phyloP scores from a whole-genome alignment of 106 monocot species.

The Dioscorea dumetorum region DNA sequence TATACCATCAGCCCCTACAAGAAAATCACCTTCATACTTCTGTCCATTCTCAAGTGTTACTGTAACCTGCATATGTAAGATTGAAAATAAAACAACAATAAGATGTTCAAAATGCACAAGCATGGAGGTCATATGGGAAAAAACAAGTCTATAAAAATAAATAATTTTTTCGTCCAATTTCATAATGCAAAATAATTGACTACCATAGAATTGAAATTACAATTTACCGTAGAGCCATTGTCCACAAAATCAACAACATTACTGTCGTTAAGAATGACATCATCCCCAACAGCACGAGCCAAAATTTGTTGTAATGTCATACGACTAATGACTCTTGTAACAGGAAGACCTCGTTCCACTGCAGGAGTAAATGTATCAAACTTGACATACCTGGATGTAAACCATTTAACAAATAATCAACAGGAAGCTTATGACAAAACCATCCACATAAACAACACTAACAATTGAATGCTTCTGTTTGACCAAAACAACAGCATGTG shows the following conservation, averaged over 20 bases:
- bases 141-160: too few species aligned
- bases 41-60: slow-evolving; percentile 80
- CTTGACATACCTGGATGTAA: slow-evolving; percentile 77
- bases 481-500: too few species aligned
- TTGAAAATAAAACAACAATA: neutral
- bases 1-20: slow-evolving; percentile 98
- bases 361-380: slow-evolving; percentile 99
- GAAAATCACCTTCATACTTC: slow-evolving; percentile 82
- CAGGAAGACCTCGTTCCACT: slow-evolving; percentile 85
- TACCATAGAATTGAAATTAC: neutral
- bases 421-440: too few species aligned
- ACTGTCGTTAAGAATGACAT: slow-evolving; percentile 67
- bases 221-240: slow-evolving; percentile 77
- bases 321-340: slow-evolving; percentile 94
- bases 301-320: slow-evolving; percentile 93
- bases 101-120: neutral
- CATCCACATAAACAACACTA: too few species aligned
- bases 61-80: slow-evolving; percentile 52
- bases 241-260: slow-evolving; percentile 86
- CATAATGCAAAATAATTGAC: neutral
- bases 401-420: neutral
- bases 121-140: too few species aligned
- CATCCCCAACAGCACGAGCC: slow-evolving; percentile 75
- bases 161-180: too few species aligned
- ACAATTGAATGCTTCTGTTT: too few species aligned